Evolutionary conservation across 331 rosid genomes (phyloP), one percentile per base, ranked within the genome.

Genomic region (Prunus yedoensis): DNA sequence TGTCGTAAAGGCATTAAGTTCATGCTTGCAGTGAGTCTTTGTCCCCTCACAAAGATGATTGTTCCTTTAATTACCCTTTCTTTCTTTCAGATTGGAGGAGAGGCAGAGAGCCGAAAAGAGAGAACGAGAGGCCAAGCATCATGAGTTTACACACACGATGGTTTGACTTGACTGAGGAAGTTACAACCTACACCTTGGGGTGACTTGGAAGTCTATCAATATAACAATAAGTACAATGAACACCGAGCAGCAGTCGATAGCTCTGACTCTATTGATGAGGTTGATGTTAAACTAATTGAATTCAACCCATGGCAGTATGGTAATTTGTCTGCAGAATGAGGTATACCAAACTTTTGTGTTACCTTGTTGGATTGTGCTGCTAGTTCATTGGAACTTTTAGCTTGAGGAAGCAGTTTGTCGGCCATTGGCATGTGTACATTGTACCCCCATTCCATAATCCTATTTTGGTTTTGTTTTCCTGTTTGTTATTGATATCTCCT

Each of bases 241-340:
- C 88, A 90, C 73, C 91, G 80, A 30, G 88, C 90, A 68, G 83
- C 83, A 23, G 41, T 76, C 3, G 94, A 91, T 78, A 73, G 73
- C 79, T 87, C 90, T 0, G 80, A 79, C 71, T 71, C 85, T 53
- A 8, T 18, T 47, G 83, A 83, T 10, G 82, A 80, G 52, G 85
- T 53, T 66, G 89, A 87, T 60, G 74, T 62, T 45, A 76, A 63
- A 78, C 82, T 93, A 66, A 85, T 66, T 12, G 87, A 90, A 47
- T 94, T 94, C 85, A 91, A 89, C 82, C 97, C 98, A n/a, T 91
- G 96, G 96, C 96, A 91, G 81, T 91, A 68, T 72, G 91, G 79
- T 13, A 87, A 88, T 70, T 74, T 74, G 74, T 84, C 93, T 13
- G 28, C 82, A 11, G 89, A 87, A 67, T 90, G 85, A 90, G 73